A percentile compares a stretch with the other conserved stretches of the same genome.
Conservation (phyloP, 805 yeast species). For the Yamadazyma nakazawae region DNA sequence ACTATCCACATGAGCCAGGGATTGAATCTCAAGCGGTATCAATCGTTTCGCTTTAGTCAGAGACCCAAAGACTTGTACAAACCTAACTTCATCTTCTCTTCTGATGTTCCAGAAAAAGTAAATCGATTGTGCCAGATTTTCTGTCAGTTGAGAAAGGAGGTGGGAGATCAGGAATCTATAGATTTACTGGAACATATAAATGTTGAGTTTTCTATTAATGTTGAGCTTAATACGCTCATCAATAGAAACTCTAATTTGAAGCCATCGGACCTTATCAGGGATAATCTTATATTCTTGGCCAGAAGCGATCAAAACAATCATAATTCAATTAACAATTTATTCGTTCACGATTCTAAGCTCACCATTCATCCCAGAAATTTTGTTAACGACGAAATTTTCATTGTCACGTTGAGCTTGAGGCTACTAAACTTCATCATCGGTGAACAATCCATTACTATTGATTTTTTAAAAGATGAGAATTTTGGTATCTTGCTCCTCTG, state of each 20-base stretch:
- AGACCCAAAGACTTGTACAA: conserved; percentile 25
- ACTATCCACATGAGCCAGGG: conserved; percentile 11
- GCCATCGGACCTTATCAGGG: conserved; percentile 33
- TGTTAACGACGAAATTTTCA: conserved; percentile 27
- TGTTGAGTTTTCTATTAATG: conserved; percentile 24
- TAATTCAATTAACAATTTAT: conserved; percentile 3
- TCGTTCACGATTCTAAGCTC: conserved; percentile 2
- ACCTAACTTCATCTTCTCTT: conserved; percentile 38
- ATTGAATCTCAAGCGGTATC: conserved; percentile 13
- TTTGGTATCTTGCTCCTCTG: conserved; percentile 26
- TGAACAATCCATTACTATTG: conserved; percentile 15
- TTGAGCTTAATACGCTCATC: conserved; percentile 35
- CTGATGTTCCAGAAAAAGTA: conserved; percentile 31
- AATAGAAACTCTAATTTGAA: conserved; percentile 25
- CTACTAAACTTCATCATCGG: conserved; percentile 21
- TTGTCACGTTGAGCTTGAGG: conserved; percentile 27
- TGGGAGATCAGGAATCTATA: conserved; percentile 7
- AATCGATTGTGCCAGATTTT: conserved; percentile 3
- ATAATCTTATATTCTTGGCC: conserved; percentile 33
- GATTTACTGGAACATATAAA: conserved; percentile 9
- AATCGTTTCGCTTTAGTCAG: conserved; percentile 12
- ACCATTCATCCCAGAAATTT: conserved; percentile 7
- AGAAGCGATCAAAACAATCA: conserved; percentile 12
- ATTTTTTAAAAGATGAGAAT: conserved; percentile 29
- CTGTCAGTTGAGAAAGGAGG: conserved; percentile 4